Conservation (phyloP, 352 stramenopile species). For the Phytophthora cactorum region DNA sequence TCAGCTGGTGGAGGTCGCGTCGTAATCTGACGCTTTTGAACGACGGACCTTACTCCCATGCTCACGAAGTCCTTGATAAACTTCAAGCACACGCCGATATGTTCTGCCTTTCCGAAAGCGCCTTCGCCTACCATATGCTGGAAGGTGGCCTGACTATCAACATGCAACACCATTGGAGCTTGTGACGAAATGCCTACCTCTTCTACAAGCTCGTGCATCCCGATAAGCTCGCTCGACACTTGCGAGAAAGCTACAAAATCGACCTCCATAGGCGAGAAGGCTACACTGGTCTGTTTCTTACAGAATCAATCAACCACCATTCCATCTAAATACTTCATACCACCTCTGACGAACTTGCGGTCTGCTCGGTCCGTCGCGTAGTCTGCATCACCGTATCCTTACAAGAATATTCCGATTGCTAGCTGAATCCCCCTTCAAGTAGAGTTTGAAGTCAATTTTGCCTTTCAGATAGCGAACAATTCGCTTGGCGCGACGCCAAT, state of each 20-base stretch:
- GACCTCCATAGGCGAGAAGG: neutral
- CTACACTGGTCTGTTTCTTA: neutral
- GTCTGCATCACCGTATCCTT: no score
- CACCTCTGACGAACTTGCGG: neutral
- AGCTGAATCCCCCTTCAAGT: no score
- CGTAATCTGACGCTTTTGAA: no score
- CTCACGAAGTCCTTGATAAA: neutral
- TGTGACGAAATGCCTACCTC: neutral
- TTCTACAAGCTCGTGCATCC: neutral
- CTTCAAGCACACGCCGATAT: neutral
- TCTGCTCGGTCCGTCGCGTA: neutral
- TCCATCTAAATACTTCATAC: neutral
- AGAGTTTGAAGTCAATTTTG: neutral
- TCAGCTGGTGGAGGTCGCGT: no score
- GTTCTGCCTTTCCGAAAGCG: neutral
- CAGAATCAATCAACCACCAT: neutral
- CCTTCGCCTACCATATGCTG: neutral
- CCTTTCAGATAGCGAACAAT: conserved; percentile 5
- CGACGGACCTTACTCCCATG: neutral
- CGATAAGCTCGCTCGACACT: neutral
- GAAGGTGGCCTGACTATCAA: neutral
- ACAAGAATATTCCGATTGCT: no score
- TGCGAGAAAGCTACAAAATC: neutral
- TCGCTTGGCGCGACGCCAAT: neutral
- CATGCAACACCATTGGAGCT: neutral